These are phyloP conservation scores for Auriscalpium orientale DNA, from an alignment of 768 basidiomycete genomes.

Conservation along the genomic window DNA sequence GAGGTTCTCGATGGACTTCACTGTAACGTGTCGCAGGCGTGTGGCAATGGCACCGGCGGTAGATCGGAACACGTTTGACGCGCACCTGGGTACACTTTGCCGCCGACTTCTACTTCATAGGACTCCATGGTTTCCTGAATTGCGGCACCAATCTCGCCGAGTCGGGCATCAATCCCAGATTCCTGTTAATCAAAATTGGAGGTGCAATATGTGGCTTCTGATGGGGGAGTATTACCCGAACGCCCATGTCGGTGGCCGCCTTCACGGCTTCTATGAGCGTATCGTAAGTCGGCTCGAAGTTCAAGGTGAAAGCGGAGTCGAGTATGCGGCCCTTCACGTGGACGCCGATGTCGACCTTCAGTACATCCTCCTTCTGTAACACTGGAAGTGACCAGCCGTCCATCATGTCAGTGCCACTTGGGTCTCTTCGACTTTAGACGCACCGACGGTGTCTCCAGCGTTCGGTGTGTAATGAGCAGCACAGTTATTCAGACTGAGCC, in stretches of 20 bases:
- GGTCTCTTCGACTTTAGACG: constrained; percentile 15
- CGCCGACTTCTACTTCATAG: constrained; percentile 90
- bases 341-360: constrained; percentile 97
- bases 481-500: constrained; percentile 86
- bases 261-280: constrained; percentile 84
- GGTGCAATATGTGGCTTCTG: background rate
- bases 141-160: constrained; percentile 84
- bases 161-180: constrained; percentile 91
- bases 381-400: constrained; percentile 36
- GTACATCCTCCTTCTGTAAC: constrained; percentile 72
- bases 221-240: constrained; percentile 48
- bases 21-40: constrained; percentile 32
- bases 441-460: constrained; percentile 79
- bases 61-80: background rate
- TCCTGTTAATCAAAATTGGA: constrained; percentile 42
- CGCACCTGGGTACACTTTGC: constrained; percentile 74
- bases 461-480: constrained; percentile 98
- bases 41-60: background rate
- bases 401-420: background rate
- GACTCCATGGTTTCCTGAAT: constrained; percentile 99
- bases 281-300: constrained; percentile 85
- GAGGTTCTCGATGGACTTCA: constrained; percentile 89
- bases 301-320: constrained; percentile 94
- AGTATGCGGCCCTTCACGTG: constrained; percentile 94
- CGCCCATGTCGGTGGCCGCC: constrained; percentile 89